Evolutionary conservation across 1,139 yeast genomes (phyloP), one percentile per base, ranked within the genome.

Genomic region (Taphrina flavorubra): DNA sequence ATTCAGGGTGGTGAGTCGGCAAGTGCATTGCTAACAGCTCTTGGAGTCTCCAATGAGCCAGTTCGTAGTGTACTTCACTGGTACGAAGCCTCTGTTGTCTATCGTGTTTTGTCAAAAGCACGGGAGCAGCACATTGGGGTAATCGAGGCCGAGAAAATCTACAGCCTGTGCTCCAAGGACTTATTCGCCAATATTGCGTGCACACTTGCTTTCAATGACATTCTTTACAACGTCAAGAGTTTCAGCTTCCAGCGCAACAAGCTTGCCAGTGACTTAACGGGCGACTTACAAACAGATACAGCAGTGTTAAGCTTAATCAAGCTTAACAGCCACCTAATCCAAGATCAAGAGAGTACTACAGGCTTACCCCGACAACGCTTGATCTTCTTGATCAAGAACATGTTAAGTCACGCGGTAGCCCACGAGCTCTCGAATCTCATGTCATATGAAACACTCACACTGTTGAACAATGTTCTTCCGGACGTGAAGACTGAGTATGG

Each of bases 231-330:
- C n/a, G 13, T 51, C 14, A 53, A 51, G 20, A 31, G 18, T n/a
- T 47, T 55, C 39, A 39, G 58, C 1, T 62, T 51, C 42, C 55
- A 46, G 25, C 53, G 91, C 71, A 88, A 86, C 72, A 81, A 81
- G 71, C 79, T 85, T n/a, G 85, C 87, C 11, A 86, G 92, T 1
- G 92, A 87, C 72, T 77, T 89, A 40, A 83, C 81, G 1, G 75
- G 78, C 1, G 82, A 82, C 5, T 14, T 40, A 39, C 80, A 86
- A 13, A 69, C 81, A 6, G 68, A 74, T 0, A 75, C 75, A 1
- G 89, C 88, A 0, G 75, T 85, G 51, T 77, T 76, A 51, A 81
- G 83, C 77, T 70, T 89, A 6, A 78, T 86, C 0, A 75, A 86
- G n/a, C 78, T 87, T 61, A 81, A 81, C 63, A 80, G 82, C 70